Evolutionary conservation across 352 stramenopile species (phyloP), one percentile per base, ranked within the genome.

Genomic region (Phytophthora hibernalis): DNA sequence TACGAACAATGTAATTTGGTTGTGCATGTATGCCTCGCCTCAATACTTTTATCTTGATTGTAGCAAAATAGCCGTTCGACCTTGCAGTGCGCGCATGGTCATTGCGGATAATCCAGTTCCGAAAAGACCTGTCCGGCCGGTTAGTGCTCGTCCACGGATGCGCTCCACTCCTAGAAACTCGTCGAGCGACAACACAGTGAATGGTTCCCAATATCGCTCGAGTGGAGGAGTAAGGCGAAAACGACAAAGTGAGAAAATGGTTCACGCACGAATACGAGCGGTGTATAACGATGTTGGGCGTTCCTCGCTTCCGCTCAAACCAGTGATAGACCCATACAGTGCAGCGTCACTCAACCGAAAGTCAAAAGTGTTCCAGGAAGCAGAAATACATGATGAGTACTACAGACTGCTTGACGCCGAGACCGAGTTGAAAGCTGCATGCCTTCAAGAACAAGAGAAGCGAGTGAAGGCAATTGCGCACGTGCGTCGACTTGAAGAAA

Each of bases 361-460:
- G 30, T 54, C 65, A 5, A 77, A 77, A 11, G 64, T 77, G 12
- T 84, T 87, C 43, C 76, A 89, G 58, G 74, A 84, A n/a, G 65
- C 76, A 5, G 80, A 89, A 31, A 58, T 89, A 0, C 80, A 88
- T 20, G 80, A 91, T 40, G 82, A 91, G 61, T 85, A 88, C 49
- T 80, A 79, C 51, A 79, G 79, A 33, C 70, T 91, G 22, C 71
- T 85, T 1, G 82, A 88, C 30, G 61, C 82, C 3, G 72, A 88
- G 40, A 74, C 61, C 2, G 80, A 89, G 30, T 67, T 91, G 12
- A 87, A 87, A 30, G 56, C 63, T 7, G 53, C 71, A 0, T 77
- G 72, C 35, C 74, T 87, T 54, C 65, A 83, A 35, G 83, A 91
- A 45, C 80, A 89, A 24, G 69, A 76, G 28, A 70, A 75, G 20